Conservation (phyloP, 495 filamentous ascomycete genomes). For the Amphirosellinia nigrospora region DNA sequence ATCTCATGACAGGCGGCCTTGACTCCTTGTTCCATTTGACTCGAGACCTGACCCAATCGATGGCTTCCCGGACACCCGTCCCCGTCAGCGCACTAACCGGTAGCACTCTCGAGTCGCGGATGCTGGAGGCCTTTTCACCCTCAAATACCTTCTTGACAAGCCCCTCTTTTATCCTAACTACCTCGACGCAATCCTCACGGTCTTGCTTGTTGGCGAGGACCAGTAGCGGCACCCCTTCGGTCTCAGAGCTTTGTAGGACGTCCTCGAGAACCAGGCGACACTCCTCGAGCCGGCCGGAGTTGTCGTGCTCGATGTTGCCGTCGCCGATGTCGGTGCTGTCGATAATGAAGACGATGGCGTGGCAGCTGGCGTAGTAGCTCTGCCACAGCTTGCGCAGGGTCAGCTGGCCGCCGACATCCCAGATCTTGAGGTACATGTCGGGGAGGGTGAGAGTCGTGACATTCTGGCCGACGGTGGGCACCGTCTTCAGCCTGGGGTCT, state of each 20-base stretch:
- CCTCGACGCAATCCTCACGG: conserved; percentile 95
- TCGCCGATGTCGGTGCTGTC: conserved; percentile 92
- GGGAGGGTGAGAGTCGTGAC: conserved; percentile 85
- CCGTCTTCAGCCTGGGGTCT: conserved; percentile 70
- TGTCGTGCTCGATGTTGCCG: conserved; percentile 65
- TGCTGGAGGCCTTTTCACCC: conserved; percentile 82
- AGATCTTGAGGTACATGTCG: conserved; percentile 96
- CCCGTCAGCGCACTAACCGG: conserved; percentile 91
- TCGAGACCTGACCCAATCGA: conserved; percentile 90
- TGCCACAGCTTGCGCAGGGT: conserved; percentile 91
- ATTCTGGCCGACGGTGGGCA: conserved; percentile 97
- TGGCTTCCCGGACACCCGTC: conserved; percentile 88
- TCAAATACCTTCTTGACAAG: conserved; percentile 93
- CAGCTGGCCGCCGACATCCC: conserved; percentile 96
- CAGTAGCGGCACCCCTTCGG: conserved; percentile 87
- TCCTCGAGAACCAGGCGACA: conserved; percentile 87
- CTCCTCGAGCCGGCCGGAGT: conserved; percentile 76
- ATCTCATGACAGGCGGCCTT: conserved; percentile 91
- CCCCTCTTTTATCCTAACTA: conserved; percentile 95
- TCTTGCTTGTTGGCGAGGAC: conserved; percentile 98
- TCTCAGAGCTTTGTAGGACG: conserved; percentile 82
- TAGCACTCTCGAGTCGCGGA: conserved; percentile 88
- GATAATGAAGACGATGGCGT: conserved; percentile 97
- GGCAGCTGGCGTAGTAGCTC: conserved; percentile 89
- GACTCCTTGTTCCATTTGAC: conserved; percentile 97